Conservation (phyloP, 257 asterid genomes). For the Nemophila menziesii region DNA sequence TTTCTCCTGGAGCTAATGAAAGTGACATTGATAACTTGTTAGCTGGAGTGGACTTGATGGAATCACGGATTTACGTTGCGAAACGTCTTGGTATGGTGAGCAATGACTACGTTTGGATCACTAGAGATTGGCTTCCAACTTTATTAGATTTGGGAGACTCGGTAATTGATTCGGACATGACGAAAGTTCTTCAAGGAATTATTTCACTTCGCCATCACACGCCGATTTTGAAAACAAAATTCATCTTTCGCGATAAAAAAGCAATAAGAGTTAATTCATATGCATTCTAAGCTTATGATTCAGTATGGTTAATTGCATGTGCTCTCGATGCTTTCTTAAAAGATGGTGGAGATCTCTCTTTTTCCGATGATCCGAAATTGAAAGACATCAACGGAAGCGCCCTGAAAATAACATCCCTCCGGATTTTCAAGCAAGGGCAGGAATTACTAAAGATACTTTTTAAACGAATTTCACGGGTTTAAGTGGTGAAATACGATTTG, state of each 20-base stretch:
- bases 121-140: background rate
- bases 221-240: background rate
- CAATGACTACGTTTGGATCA: background rate
- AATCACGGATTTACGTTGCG: background rate
- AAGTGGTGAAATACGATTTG: background rate
- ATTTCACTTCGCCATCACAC: background rate
- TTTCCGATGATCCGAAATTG: background rate
- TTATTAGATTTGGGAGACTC: background rate
- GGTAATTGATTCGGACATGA: background rate
- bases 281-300: background rate
- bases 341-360: background rate
- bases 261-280: background rate
- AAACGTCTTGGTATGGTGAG: background rate
- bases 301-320: background rate
- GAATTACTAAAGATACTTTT: background rate
- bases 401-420: background rate
- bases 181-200: conserved; percentile 2
- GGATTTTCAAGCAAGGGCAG: background rate
- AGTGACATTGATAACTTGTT: background rate
- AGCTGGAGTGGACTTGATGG: background rate
- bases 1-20: background rate
- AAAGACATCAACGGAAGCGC: background rate
- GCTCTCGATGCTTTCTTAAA: background rate
- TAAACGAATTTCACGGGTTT: background rate
- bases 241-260: background rate